phyloP scores from a whole-genome alignment of 2,329 filamentous ascomycete species.

The Penicillium sp. region DNA sequence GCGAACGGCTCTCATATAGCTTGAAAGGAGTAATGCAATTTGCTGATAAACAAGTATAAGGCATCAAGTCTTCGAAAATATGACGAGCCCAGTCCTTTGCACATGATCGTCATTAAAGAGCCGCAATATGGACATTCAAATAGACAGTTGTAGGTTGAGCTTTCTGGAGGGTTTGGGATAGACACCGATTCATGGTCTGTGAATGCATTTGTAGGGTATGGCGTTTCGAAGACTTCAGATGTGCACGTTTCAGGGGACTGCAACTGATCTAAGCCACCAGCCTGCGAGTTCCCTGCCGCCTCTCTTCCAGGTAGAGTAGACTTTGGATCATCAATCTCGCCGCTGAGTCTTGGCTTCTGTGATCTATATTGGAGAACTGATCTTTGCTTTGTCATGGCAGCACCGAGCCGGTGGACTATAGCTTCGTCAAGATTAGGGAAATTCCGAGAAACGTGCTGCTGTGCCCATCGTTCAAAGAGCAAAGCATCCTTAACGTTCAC shows the following conservation, averaged over 20 bases:
- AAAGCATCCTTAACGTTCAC: not conserved
- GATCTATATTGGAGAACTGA: constrained; percentile 42
- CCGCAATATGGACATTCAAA: constrained; percentile 47
- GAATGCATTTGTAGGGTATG: no score
- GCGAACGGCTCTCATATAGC: constrained; percentile 19
- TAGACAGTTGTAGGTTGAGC: constrained; percentile 13
- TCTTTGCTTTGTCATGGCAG: constrained; percentile 35
- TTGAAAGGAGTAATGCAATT: constrained; percentile 25
- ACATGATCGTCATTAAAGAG: constrained; percentile 31
- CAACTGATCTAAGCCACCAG: constrained; percentile 5
- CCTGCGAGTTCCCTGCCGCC: not conserved
- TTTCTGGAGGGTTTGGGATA: constrained; percentile 27
- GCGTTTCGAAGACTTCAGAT: not conserved
- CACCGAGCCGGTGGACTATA: constrained; percentile 30
- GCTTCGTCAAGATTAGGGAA: constrained; percentile 21
- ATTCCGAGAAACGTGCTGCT: constrained; percentile 30
- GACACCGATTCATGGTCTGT: no score
- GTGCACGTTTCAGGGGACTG: not conserved
- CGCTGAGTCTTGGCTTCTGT: constrained; percentile 35
- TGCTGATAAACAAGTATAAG: constrained; percentile 37
- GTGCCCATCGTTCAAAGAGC: constrained; percentile 8
- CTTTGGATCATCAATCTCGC: constrained; percentile 20
- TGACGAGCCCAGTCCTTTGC: constrained; percentile 39
- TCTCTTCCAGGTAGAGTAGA: not conserved
- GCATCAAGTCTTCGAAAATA: constrained; percentile 40